A percentile compares a stretch with the other conserved stretches of the same genome.
These are phyloP conservation scores for Chlorella sp. DNA, from an alignment of 139 green algal genomes.

Conservation along the genomic window DNA sequence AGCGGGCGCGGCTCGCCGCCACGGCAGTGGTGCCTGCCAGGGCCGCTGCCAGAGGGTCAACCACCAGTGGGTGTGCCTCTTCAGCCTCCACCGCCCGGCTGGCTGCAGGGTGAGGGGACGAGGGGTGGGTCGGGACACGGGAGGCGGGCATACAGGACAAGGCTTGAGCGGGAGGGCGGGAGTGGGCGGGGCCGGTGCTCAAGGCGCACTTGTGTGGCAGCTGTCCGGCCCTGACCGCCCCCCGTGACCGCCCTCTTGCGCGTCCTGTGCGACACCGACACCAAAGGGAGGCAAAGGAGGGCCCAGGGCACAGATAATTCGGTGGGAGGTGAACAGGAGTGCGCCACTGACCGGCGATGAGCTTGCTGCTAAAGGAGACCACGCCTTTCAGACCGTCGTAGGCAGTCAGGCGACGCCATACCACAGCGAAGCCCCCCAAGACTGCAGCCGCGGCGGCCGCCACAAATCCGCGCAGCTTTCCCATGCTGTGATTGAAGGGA, in stretches of 20 bases:
- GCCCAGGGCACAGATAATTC: neutral
- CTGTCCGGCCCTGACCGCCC: neutral
- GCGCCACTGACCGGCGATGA: neutral
- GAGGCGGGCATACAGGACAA: too few relatives aligned
- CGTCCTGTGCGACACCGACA: neutral
- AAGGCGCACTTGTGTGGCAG: neutral
- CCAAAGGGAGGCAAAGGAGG: neutral
- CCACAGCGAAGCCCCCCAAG: neutral
- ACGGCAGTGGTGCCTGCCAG: conserved; percentile 33
- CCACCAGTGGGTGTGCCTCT: conserved; percentile 33
- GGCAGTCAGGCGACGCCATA: neutral
- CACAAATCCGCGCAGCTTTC: neutral
- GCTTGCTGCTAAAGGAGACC: neutral
- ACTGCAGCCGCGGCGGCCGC: neutral
- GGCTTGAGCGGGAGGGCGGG: neutral
- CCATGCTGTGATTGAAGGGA: neutral
- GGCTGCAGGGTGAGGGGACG: conserved; percentile 10
- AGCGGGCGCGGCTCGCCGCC: neutral
- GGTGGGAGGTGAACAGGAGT: neutral
- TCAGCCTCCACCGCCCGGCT: conserved; percentile 38
- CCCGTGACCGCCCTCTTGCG: neutral
- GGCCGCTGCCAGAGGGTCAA: conserved; percentile 33
- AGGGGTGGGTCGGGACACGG: neutral
- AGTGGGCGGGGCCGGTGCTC: neutral
- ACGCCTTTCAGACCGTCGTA: neutral